These are phyloP conservation scores for Trichoderma sp. DNA, from an alignment of 2,329 filamentous ascomycete genomes.

Conservation along the genomic window DNA sequence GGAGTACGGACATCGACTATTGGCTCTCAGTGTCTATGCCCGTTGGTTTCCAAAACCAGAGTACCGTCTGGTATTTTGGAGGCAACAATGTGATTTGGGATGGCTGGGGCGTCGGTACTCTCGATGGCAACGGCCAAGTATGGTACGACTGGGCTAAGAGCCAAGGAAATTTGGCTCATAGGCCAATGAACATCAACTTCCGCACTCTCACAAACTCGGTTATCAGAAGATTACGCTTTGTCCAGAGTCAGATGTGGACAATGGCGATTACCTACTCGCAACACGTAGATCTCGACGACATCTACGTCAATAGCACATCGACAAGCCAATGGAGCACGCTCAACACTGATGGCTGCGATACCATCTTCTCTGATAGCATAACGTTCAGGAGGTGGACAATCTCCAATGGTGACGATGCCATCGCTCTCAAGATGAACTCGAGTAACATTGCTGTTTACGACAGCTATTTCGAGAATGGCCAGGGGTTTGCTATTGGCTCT, in stretches of 20 bases:
- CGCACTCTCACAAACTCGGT: constrained; percentile 46
- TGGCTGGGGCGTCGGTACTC: constrained; percentile 50
- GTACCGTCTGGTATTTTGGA: constrained; percentile 53
- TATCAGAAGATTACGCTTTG: constrained; percentile 48
- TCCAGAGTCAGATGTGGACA: constrained; percentile 61
- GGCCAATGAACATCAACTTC: constrained; percentile 52
- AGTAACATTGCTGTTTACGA: constrained; percentile 53
- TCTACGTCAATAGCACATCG: constrained; percentile 53
- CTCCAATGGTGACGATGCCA: constrained; percentile 52
- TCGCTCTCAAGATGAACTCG: constrained; percentile 55
- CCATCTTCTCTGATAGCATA: constrained; percentile 52
- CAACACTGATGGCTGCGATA: constrained; percentile 49
- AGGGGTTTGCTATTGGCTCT: constrained; percentile 56
- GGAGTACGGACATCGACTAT: constrained; percentile 48
- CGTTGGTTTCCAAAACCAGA: constrained; percentile 55
- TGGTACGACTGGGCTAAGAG: constrained; percentile 55
- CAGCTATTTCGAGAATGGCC: constrained; percentile 47
- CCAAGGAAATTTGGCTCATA: constrained; percentile 45
- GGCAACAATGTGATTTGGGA: constrained; percentile 50
- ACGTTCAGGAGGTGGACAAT: constrained; percentile 50
- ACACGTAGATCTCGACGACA: constrained; percentile 47
- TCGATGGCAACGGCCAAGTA: constrained; percentile 59
- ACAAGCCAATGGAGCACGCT: constrained; percentile 33
- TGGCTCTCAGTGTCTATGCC: constrained; percentile 52
- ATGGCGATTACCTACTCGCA: constrained; percentile 52